phyloP scores from a whole-genome alignment of 129 eudicot genomes.

The Artemisia annua region DNA sequence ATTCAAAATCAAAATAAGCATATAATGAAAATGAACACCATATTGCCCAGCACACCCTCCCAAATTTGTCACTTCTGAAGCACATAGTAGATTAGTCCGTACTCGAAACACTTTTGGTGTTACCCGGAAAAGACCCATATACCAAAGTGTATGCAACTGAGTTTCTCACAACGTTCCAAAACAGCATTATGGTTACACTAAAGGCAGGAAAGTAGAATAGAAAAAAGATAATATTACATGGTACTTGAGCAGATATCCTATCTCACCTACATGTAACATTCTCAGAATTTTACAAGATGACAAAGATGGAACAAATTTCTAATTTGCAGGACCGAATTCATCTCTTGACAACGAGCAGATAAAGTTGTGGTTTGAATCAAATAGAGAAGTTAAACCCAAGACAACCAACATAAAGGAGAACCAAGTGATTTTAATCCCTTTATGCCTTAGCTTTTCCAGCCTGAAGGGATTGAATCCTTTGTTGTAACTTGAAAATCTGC shows the following conservation, averaged over 20 bases:
- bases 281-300: constrained; percentile 20
- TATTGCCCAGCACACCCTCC: too few species aligned
- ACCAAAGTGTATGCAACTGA: too few species aligned
- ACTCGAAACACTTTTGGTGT: too few species aligned
- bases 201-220: neutral
- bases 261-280: constrained; percentile 9
- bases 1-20: too few species aligned
- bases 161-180: too few species aligned
- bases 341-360: neutral
- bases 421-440: neutral
- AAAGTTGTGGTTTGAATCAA: neutral
- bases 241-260: constrained; percentile 2
- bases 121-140: too few species aligned
- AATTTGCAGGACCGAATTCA: neutral
- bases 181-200: too few species aligned
- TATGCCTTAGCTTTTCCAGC: constrained; percentile 85
- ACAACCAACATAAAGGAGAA: constrained; percentile 22
- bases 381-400: constrained; percentile 8
- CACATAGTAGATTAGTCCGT: too few species aligned
- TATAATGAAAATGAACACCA: too few species aligned
- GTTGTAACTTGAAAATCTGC: constrained; percentile 72
- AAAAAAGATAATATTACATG: neutral
- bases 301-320: constrained; percentile 21
- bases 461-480: constrained; percentile 77
- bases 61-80: too few species aligned